Evolutionary conservation across 306 rosid species (phyloP).

Genomic region (Lithocarpus polystachyus): DNA sequence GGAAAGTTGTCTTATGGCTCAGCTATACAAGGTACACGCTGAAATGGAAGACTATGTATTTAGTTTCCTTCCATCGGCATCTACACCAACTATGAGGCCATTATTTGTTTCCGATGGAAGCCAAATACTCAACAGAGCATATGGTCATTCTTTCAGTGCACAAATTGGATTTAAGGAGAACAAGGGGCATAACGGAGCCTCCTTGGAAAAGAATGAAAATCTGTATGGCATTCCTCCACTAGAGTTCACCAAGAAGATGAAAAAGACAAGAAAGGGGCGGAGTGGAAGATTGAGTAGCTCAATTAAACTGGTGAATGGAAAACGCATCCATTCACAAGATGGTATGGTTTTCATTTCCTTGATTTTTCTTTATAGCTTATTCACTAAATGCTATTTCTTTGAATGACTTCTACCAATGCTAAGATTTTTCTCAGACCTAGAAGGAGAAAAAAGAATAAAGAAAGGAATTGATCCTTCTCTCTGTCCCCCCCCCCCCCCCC

Average conservation of each 20-base stretch:
- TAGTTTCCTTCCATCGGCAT: conserved; percentile 38
- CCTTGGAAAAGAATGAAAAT: conserved; percentile 30
- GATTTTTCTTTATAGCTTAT: conserved; percentile 9
- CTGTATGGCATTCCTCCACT: conserved; percentile 42
- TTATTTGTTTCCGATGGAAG: conserved; percentile 64
- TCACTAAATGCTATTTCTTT: background rate
- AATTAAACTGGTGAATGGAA: conserved; percentile 22
- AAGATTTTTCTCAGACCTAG: background rate
- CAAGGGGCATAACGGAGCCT: conserved; percentile 31
- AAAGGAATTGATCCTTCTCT: background rate
- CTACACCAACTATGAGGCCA: conserved; percentile 38
- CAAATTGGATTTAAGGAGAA: conserved; percentile 33
- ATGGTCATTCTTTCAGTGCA: conserved; percentile 22
- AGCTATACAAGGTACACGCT: conserved; percentile 56
- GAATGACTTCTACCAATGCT: background rate
- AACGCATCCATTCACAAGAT: conserved; percentile 29
- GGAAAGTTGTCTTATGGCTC: conserved; percentile 81
- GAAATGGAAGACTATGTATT: conserved; percentile 52
- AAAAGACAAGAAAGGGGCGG: conserved; percentile 31
- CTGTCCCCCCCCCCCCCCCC: too few species aligned
- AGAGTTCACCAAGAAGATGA: conserved; percentile 29
- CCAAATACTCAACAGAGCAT: conserved; percentile 46
- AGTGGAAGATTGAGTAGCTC: conserved; percentile 38
- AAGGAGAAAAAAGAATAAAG: background rate
- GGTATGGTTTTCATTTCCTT: conserved; percentile 25